These are phyloP conservation scores for Sporothrix globosa DNA, from an alignment of 2,329 filamentous ascomycete genomes.

Conservation along the genomic window DNA sequence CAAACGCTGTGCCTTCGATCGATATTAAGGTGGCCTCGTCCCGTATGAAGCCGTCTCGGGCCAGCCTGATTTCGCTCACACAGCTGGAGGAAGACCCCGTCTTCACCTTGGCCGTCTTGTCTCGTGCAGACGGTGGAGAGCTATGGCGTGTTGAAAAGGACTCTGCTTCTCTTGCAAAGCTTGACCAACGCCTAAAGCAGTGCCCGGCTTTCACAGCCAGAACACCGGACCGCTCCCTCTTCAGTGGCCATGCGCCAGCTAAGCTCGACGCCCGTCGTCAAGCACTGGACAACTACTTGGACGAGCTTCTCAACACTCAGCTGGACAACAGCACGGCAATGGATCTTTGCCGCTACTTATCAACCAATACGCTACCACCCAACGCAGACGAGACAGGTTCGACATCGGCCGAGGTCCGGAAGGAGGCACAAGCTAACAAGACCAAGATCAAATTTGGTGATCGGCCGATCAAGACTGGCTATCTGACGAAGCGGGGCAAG, in stretches of 20 bases:
- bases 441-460: constrained; percentile 61
- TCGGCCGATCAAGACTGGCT: constrained; percentile 78
- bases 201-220: constrained; percentile 71
- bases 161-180: constrained; percentile 73
- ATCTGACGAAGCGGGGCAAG: constrained; percentile 94
- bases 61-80: constrained; percentile 78
- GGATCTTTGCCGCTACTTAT: constrained; percentile 86
- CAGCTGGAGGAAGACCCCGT: constrained; percentile 89
- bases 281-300: constrained; percentile 83
- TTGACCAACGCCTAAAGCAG: constrained; percentile 81
- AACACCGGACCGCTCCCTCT: constrained; percentile 82
- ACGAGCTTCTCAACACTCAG: constrained; percentile 78
- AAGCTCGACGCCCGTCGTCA: constrained; percentile 85
- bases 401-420: constrained; percentile 41
- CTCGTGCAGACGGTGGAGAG: constrained; percentile 73
- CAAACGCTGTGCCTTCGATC: constrained; percentile 85
- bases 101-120: constrained; percentile 85
- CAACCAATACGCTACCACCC: constrained; percentile 64
- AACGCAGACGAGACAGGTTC: constrained; percentile 60
- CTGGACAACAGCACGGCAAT: constrained; percentile 77
- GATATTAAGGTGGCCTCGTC: constrained; percentile 89
- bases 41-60: constrained; percentile 86
- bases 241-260: constrained; percentile 89
- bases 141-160: constrained; percentile 97
- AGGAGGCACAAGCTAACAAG: constrained; percentile 42